Conservation (phyloP, 495 filamentous ascomycete genomes). For the Astrothelium macrocarpum region DNA sequence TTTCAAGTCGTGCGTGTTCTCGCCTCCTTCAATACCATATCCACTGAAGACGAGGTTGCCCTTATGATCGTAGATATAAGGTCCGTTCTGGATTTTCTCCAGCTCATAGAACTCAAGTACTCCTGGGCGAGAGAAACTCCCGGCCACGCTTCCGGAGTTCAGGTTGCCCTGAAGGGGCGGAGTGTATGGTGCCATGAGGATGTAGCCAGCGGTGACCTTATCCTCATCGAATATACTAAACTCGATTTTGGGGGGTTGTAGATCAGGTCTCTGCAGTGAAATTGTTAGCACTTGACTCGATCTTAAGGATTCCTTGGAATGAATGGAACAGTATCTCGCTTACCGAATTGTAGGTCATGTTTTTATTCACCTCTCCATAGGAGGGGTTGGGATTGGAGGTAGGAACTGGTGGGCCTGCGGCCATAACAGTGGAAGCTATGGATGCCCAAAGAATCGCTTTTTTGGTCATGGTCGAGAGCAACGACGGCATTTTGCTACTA, state of each 20-base stretch:
- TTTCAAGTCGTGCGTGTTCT: slow-evolving; percentile 24
- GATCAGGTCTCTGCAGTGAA: slow-evolving; percentile 21
- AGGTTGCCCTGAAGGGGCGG: slow-evolving; percentile 9
- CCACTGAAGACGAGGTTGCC: slow-evolving; percentile 27
- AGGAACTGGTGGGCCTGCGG: background rate
- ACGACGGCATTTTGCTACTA: background rate
- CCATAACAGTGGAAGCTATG: background rate
- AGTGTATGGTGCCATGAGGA: slow-evolving; percentile 27
- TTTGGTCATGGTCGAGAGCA: background rate
- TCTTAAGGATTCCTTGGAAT: background rate
- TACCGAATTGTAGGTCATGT: slow-evolving; percentile 4
- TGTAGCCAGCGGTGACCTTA: slow-evolving; percentile 23
- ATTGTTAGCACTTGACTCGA: background rate
- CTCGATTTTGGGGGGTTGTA: slow-evolving; percentile 23
- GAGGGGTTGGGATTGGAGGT: background rate
- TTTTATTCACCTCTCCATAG: background rate
- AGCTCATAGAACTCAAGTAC: background rate
- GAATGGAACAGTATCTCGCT: background rate
- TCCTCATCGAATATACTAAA: slow-evolving; percentile 20
- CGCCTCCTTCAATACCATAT: slow-evolving; percentile 18
- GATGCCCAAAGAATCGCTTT: background rate
- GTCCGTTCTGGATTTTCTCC: slow-evolving; percentile 10
- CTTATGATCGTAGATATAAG: slow-evolving; percentile 28
- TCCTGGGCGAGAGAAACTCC: background rate
- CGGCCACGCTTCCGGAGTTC: slow-evolving; percentile 7